Conservation (phyloP, 495 filamentous ascomycete genomes). For the Daldinia bambusicola region DNA sequence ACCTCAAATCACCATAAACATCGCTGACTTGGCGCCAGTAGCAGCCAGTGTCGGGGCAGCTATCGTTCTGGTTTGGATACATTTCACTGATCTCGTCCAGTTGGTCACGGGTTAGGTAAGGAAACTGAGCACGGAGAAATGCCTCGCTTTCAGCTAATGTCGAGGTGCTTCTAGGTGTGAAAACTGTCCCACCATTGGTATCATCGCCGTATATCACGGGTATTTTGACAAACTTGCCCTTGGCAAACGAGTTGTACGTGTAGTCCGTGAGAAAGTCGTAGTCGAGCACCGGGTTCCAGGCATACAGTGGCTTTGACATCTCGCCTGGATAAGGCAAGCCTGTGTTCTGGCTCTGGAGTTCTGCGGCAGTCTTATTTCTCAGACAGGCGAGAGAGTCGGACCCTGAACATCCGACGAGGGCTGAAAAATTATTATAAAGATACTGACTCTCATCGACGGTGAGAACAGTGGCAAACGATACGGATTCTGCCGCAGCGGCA, state of each 20-base stretch:
- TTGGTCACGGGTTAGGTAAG: slow-evolving; percentile 63
- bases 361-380: slow-evolving; percentile 58
- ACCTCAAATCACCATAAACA: slow-evolving; percentile 78
- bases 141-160: slow-evolving; percentile 58
- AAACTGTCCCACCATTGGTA: slow-evolving; percentile 76
- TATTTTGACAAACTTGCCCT: slow-evolving; percentile 71
- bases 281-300: slow-evolving; percentile 70
- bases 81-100: slow-evolving; percentile 65
- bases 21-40: slow-evolving; percentile 70
- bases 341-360: slow-evolving; percentile 64
- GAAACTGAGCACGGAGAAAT: slow-evolving; percentile 73
- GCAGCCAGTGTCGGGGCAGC: slow-evolving; percentile 56
- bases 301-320: slow-evolving; percentile 60
- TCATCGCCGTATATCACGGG: slow-evolving; percentile 77
- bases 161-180: slow-evolving; percentile 63
- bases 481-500: slow-evolving; percentile 71
- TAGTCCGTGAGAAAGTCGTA: slow-evolving; percentile 66
- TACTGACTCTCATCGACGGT: slow-evolving; percentile 71
- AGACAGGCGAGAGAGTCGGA: slow-evolving; percentile 67
- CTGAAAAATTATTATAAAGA: slow-evolving; percentile 70
- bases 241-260: slow-evolving; percentile 66
- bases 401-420: slow-evolving; percentile 62
- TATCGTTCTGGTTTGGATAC: slow-evolving; percentile 63
- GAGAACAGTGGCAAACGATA: slow-evolving; percentile 70
- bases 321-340: slow-evolving; percentile 64